Evolutionary conservation across 2,329 filamentous ascomycete genomes (phyloP).

Genomic region (Fusarium sp.): DNA sequence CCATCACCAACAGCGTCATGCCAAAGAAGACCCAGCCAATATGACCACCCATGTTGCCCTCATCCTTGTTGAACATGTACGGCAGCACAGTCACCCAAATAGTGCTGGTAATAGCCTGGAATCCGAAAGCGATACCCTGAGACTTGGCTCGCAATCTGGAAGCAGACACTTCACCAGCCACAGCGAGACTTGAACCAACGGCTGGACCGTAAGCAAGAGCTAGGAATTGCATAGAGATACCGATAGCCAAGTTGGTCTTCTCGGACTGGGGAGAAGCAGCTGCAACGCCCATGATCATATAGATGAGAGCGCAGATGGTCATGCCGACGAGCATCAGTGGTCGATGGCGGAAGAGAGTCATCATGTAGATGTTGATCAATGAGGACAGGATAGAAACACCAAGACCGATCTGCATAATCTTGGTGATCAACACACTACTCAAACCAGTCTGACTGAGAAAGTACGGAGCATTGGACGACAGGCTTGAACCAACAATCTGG

Average conservation of each 20-base stretch:
- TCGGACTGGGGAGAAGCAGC: conserved; percentile 1
- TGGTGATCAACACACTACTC: background rate
- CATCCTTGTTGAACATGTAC: conserved; percentile 13
- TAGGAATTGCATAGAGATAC: background rate
- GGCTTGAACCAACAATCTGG: background rate
- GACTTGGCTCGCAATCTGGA: conserved; percentile 5
- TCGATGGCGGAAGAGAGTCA: conserved; percentile 11
- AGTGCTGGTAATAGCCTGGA: background rate
- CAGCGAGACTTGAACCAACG: conserved; percentile 3
- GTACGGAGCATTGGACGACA: conserved; percentile 10
- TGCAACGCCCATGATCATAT: conserved; percentile 5
- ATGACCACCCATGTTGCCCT: conserved; percentile 4
- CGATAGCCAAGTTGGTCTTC: background rate
- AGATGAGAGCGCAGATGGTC: conserved; percentile 7
- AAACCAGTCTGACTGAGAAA: background rate
- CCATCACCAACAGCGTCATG: background rate
- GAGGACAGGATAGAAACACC: conserved; percentile 5
- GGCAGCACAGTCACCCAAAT: conserved; percentile 4
- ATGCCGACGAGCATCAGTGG: conserved; percentile 6
- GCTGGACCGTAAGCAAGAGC: conserved; percentile 1
- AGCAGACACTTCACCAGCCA: conserved; percentile 8
- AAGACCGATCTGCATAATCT: conserved; percentile 9
- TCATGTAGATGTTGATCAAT: conserved; percentile 12
- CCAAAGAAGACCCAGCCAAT: conserved; percentile 11
- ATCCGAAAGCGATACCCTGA: conserved; percentile 3